Evolutionary conservation across 2,329 filamentous ascomycete species (phyloP).

Genomic region (Penicillium sp.): DNA sequence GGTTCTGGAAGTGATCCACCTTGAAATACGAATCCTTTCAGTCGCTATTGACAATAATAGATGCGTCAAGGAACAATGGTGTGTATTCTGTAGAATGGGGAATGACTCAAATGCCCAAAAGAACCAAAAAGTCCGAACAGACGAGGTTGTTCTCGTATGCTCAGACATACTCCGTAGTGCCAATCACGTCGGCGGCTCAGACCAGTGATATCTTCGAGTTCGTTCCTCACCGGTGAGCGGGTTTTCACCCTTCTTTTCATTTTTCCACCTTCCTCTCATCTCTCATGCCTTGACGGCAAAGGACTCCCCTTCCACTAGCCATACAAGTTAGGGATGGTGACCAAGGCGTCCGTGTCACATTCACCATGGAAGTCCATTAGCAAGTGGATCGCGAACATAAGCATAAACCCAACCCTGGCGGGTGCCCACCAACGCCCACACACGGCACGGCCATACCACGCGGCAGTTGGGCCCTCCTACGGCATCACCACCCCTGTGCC

Average conservation of each 20-base stretch:
- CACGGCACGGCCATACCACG: constrained; percentile 31
- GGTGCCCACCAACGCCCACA: constrained; percentile 17
- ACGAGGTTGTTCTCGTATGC: not conserved
- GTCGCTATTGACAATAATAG: not conserved
- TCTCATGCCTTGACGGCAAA: constrained; percentile 17
- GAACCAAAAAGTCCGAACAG: not conserved
- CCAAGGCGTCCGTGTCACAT: constrained; percentile 29
- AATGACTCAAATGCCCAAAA: not conserved
- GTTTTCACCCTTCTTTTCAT: constrained; percentile 2
- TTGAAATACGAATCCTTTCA: too few species aligned
- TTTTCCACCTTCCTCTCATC: not conserved
- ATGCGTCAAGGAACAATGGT: not conserved
- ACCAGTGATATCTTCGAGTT: constrained; percentile 25
- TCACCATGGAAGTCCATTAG: constrained; percentile 21
- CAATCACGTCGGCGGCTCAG: constrained; percentile 24
- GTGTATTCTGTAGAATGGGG: not conserved
- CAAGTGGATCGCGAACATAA: constrained; percentile 28
- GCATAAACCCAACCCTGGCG: constrained; percentile 8
- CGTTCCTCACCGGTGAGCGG: constrained; percentile 17
- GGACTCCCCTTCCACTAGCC: constrained; percentile 9
- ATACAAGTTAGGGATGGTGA: constrained; percentile 35
- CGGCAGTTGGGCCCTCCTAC: constrained; percentile 39
- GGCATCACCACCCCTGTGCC: constrained; percentile 43
- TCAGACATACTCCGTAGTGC: constrained; percentile 12
- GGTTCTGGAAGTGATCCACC: not conserved